phyloP scores from a whole-genome alignment of 1,284 basidiomycete genomes.

The Cystobasidium pallidum region DNA sequence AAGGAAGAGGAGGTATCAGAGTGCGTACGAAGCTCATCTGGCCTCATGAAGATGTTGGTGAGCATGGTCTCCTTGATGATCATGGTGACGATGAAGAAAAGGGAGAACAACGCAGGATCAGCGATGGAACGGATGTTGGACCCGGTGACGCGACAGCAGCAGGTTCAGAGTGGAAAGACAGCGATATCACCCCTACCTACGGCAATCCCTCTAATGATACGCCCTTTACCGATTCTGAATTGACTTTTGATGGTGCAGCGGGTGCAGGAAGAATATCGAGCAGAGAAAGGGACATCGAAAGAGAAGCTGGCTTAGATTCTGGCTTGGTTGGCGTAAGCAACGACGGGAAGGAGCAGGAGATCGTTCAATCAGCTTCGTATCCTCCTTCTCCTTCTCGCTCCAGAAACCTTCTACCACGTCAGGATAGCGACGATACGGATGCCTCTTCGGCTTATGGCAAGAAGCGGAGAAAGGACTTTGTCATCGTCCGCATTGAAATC shows the following conservation, averaged over 20 bases:
- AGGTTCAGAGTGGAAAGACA: constrained; percentile 14
- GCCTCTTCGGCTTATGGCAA: background rate
- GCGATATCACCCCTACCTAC: constrained; percentile 8
- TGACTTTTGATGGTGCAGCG: constrained; percentile 4
- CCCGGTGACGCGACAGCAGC: background rate
- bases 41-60: background rate
- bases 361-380: constrained; percentile 6
- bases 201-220: background rate
- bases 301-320: constrained; percentile 17
- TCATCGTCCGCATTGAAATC: constrained; percentile 42
- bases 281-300: constrained; percentile 30
- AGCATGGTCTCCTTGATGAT: background rate
- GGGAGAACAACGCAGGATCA: background rate
- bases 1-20: constrained; percentile 39
- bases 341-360: background rate
- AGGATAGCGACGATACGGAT: constrained; percentile 20
- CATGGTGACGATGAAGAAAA: background rate
- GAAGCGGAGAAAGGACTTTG: constrained; percentile 22
- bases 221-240: constrained; percentile 17
- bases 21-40: constrained; percentile 42
- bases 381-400: background rate
- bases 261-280: background rate
- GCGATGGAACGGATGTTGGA: background rate
- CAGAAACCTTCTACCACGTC: background rate
- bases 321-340: too few relatives aligned